Percentiles rank a stretch among this genome's conserved stretches.
Evolutionary conservation across 306 rosid genomes (phyloP).

Genomic region (Datisca glomerata): DNA sequence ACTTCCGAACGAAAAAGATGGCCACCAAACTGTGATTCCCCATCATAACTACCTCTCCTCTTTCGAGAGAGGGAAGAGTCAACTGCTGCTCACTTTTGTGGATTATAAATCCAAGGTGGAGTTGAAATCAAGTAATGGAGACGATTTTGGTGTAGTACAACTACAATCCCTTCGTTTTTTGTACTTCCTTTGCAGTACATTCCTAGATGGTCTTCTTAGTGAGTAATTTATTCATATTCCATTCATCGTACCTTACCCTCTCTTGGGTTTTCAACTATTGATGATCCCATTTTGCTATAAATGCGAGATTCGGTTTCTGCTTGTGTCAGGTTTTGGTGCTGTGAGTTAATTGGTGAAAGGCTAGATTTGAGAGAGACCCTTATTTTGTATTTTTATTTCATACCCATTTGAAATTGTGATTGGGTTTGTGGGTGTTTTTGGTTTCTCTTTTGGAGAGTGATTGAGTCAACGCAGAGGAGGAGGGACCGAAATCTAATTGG

Average conservation of each 20-base stretch:
- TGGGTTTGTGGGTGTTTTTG: constrained; percentile 12
- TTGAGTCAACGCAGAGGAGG: constrained; percentile 6
- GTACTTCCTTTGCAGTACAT: constrained; percentile 33
- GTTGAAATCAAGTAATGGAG: background rate
- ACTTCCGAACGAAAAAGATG: background rate
- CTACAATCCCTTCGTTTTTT: constrained; percentile 14
- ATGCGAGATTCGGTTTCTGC: background rate
- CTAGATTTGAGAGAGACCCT: constrained; percentile 1
- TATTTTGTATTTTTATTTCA: too few species aligned
- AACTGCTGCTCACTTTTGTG: background rate
- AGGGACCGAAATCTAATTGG: background rate
- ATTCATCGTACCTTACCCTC: background rate
- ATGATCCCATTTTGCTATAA: background rate
- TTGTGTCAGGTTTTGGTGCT: background rate
- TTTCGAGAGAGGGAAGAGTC: background rate
- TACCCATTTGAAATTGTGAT: too few species aligned
- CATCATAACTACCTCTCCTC: background rate
- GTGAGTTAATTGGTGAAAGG: background rate
- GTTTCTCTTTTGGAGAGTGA: background rate
- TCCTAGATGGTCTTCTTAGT: constrained; percentile 2
- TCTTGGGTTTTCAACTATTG: background rate
- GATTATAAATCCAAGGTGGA: background rate
- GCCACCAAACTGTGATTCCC: too few species aligned
- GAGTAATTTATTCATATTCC: too few species aligned
- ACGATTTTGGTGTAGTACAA: constrained; percentile 29